Base-by-base conservation (phyloP, 176 grass and related monocot species). In the Ensete glaucum region DNA sequence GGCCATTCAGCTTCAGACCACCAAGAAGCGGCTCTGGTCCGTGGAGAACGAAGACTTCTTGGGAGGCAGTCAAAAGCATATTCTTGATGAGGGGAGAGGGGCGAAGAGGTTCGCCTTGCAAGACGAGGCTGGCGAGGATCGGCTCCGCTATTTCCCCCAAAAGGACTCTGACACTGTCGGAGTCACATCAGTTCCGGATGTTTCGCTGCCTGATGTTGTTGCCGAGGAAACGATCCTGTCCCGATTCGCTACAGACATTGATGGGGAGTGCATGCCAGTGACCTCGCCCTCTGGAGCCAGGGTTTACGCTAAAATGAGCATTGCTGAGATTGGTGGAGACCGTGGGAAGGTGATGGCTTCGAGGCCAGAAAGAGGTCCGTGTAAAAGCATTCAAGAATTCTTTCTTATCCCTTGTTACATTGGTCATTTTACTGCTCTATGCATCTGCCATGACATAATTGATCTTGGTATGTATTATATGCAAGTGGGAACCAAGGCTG, bases 251-350 rank as follows among this genome's bases (percentile, higher is more conserved):
- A 85, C 82, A 10, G 90, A 94, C 67, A 98, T 98, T 68, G 82
- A 84, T 1, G 95, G 90, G 53, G 86, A 89, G 50, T 89, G 75
- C 77, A 76, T 94, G 66, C 80, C 90, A 16, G 64, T 99, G 55
- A 99, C 95, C 22, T 86, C 82, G 25, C 88, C 90, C 69, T 85
- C 78, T 66, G 90, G 95, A 69, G 84, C 84, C 56, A 91, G 90
- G 78, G 86, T 88, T 72, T 94, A 99, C 75, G 86, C 95, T 1
- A 91, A 94, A 86, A 80, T 94, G 57, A 64, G 57, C 69, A 53
- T 58, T 5, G 49, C 8, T 14, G 78, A 50, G 11, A 62, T 54
- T 23, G 55, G 20, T 53, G 57, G 43, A 63, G 19, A 23, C 53
- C 48, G 60, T 16, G 74, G 74, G 43, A 79, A 69, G 14, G 58